Evolutionary conservation across 306 rosid genomes (phyloP).

Genomic region (Macrotyloma uniflorum): DNA sequence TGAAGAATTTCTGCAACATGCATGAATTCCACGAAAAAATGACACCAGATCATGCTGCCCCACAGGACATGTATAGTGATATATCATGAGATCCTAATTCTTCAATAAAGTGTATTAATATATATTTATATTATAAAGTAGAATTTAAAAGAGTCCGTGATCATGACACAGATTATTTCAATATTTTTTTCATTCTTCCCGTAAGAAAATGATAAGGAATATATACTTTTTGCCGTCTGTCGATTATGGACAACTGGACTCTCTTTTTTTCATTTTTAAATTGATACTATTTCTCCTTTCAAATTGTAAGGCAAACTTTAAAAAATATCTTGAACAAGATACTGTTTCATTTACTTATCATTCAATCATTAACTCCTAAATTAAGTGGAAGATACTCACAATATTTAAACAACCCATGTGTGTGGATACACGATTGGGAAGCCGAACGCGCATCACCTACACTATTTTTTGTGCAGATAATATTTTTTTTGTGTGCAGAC

Average conservation of each 20-base stretch:
- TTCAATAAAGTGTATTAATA: too few species aligned
- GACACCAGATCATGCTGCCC: slow-evolving; percentile 11
- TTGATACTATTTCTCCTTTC: slow-evolving; percentile 15
- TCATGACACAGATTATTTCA: background rate
- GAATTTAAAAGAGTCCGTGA: too few species aligned
- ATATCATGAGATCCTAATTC: background rate
- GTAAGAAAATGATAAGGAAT: background rate
- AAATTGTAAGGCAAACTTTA: slow-evolving; percentile 3
- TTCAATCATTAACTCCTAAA: background rate
- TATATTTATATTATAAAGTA: too few species aligned
- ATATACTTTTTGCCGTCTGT: background rate
- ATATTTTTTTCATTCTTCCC: background rate
- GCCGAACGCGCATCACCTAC: background rate
- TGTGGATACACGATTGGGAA: background rate
- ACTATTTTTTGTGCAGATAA: background rate
- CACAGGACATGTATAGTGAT: background rate
- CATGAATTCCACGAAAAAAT: slow-evolving; percentile 9
- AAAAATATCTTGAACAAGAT: slow-evolving; percentile 19
- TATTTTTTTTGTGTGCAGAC: too few species aligned
- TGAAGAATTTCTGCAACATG: slow-evolving; percentile 9
- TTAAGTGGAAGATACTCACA: slow-evolving; percentile 7
- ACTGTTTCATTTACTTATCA: background rate
- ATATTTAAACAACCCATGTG: background rate
- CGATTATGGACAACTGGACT: background rate
- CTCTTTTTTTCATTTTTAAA: background rate